Percentiles rank a stretch among this genome's conserved stretches.
Evolutionary conservation across 306 rosid species (phyloP).

Genomic region (Cotoneaster glaucophyllus): DNA sequence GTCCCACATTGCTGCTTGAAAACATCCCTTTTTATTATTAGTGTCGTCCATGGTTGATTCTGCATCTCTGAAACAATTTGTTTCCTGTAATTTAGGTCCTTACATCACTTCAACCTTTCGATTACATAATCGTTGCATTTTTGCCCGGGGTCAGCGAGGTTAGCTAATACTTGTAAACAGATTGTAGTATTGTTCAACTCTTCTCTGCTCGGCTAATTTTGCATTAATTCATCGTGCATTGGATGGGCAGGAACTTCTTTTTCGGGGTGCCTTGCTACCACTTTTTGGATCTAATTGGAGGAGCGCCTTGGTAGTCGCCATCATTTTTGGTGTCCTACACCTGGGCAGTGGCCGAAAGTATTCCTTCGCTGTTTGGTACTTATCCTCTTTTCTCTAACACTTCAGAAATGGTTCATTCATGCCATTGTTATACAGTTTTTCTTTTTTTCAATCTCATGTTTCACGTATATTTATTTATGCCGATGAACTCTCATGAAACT

Average conservation of each 20-base stretch:
- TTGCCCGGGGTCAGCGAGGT: constrained; percentile 89
- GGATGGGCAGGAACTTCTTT: constrained; percentile 68
- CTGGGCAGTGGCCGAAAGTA: constrained; percentile 74
- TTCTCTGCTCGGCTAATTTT: constrained; percentile 3
- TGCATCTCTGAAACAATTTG: constrained; percentile 17
- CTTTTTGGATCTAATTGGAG: constrained; percentile 75
- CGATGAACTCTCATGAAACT: background rate
- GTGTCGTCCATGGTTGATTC: constrained; percentile 6
- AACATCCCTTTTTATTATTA: background rate
- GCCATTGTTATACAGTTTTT: background rate
- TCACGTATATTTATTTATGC: background rate
- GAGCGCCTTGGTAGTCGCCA: constrained; percentile 51
- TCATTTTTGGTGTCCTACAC: constrained; percentile 77
- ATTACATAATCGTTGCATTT: constrained; percentile 62
- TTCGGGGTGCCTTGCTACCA: constrained; percentile 83
- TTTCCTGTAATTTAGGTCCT: constrained; percentile 60
- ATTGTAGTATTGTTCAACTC: background rate
- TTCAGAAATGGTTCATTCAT: background rate
- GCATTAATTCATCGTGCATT: background rate
- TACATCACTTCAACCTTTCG: constrained; percentile 70
- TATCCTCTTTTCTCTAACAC: background rate
- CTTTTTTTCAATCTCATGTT: background rate
- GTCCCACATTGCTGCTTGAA: constrained; percentile 16
- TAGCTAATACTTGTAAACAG: constrained; percentile 6
- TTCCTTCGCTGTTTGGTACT: constrained; percentile 80